Conservation (phyloP, 2,329 filamentous ascomycete species). For the Elsinoe arachidis region DNA sequence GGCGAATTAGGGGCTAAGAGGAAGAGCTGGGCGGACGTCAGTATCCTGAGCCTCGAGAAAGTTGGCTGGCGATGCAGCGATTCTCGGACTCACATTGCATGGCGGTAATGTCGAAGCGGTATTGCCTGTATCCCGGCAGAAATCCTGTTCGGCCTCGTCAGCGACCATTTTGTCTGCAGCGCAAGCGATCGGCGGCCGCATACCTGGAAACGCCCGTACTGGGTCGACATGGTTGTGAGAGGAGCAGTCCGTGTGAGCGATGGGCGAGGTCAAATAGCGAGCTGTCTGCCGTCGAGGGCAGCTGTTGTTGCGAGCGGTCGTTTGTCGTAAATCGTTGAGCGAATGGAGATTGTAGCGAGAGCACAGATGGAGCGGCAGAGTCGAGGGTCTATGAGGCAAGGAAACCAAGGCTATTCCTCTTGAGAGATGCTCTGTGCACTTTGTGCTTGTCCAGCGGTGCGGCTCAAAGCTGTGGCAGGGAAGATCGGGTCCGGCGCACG, state of each 20-base stretch:
- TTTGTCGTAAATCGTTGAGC: background rate
- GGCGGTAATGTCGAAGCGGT: constrained; percentile 30
- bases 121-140: constrained; percentile 43
- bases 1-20: constrained; percentile 45
- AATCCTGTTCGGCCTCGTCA: constrained; percentile 34
- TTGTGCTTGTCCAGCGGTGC: background rate
- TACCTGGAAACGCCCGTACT: constrained; percentile 29
- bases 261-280: background rate
- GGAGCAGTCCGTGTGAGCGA: background rate
- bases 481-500: background rate
- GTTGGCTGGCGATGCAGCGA: background rate
- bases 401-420: background rate
- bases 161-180: background rate
- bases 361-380: background rate
- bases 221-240: constrained; percentile 17
- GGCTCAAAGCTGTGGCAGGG: constrained; percentile 1
- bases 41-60: constrained; percentile 22
- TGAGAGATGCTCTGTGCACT: too few relatives aligned
- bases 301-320: background rate
- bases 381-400: background rate
- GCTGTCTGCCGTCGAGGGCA: constrained; percentile 1
- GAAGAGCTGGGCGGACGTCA: constrained; percentile 50
- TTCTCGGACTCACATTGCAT: constrained; percentile 37
- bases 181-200: constrained; percentile 5
- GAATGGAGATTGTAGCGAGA: constrained; percentile 2